Conservation (phyloP, 2,329 filamentous ascomycete species). For the Dactylella cylindrospora region DNA sequence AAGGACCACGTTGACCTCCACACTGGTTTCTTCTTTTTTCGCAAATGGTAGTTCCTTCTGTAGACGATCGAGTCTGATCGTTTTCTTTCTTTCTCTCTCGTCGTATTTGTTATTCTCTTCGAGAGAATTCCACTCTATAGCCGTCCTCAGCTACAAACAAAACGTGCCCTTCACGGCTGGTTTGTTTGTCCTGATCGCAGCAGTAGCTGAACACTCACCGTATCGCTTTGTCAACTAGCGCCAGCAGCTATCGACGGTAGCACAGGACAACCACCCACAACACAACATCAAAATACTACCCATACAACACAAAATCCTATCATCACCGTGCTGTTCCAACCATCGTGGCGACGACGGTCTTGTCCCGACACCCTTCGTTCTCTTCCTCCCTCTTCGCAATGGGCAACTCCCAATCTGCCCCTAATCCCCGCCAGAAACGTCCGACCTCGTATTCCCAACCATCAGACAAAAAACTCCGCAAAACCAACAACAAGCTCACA, state of each 20-base stretch:
- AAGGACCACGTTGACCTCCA: not conserved
- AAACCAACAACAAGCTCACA: conserved; percentile 23
- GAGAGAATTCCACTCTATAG: too few species aligned
- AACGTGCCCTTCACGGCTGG: too few species aligned
- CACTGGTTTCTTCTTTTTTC: too few species aligned
- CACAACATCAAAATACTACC: conserved; percentile 14
- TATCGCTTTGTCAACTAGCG: too few species aligned
- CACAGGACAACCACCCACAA: conserved; percentile 30
- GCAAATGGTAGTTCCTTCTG: conserved; percentile 14
- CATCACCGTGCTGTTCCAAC: conserved; percentile 2
- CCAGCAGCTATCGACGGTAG: conserved; percentile 17
- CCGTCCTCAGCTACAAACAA: conserved; percentile 3
- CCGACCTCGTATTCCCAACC: not conserved
- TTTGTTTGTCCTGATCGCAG: too few species aligned
- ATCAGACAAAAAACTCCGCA: conserved; percentile 10
- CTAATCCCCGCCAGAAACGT: not conserved
- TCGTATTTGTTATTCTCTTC: too few species aligned
- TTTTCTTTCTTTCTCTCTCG: too few species aligned
- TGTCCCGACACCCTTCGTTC: conserved; percentile 3
- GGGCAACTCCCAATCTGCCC: not conserved
- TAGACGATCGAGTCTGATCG: too few species aligned
- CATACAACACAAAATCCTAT: conserved; percentile 14
- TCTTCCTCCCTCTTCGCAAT: conserved; percentile 7
- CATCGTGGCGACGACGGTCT: conserved; percentile 10
- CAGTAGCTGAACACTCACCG: too few species aligned